A percentile compares a stretch with the other conserved stretches of the same genome.
Conservation (phyloP, 202 grass and related monocot species). For the Cymbopogon flexuosus region DNA sequence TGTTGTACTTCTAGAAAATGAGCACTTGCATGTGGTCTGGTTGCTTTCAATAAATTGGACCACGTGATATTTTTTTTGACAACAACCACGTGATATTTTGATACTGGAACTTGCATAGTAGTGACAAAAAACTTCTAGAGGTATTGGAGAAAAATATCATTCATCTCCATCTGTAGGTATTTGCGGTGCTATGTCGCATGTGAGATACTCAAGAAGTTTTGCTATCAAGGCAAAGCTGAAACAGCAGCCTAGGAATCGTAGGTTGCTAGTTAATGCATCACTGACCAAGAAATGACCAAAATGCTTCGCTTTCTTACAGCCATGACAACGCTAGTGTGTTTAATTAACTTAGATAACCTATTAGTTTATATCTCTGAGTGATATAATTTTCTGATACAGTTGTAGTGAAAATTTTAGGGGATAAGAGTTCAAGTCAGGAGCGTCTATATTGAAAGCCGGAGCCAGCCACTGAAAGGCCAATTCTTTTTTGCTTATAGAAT, state of each 20-base stretch:
- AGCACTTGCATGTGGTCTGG: too few relatives aligned
- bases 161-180: conserved; percentile 6
- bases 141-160: background rate
- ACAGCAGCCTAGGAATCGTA: background rate
- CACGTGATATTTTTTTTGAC: background rate
- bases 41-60: too few relatives aligned
- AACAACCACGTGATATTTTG: background rate
- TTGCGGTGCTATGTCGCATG: background rate
- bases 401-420: conserved; percentile 39
- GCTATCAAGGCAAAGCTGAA: background rate
- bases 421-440: conserved; percentile 87
- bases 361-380: background rate
- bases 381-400: conserved; percentile 20
- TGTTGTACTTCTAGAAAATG: too few relatives aligned
- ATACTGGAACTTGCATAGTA: background rate
- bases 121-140: background rate
- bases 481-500: conserved; percentile 89
- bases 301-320: background rate
- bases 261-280: background rate
- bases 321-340: background rate
- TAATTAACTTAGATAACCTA: background rate
- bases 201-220: background rate
- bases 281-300: background rate
- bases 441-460: conserved; percentile 78
- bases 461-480: conserved; percentile 65